Conservation (phyloP, 2,329 filamentous ascomycete genomes). For the Dactylella cylindrospora region DNA sequence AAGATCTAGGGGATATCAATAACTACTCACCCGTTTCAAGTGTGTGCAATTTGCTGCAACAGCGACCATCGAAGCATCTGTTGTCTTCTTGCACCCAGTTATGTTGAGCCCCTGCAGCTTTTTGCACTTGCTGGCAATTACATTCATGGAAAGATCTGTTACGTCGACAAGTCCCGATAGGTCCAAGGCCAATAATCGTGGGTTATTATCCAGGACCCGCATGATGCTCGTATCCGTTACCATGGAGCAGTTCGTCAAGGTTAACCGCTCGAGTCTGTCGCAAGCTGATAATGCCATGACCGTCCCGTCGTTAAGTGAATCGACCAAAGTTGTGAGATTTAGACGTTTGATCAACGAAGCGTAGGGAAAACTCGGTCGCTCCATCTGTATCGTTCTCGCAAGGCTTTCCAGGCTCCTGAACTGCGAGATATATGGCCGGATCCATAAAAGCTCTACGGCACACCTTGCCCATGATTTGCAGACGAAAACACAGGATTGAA, state of each 20-base stretch:
- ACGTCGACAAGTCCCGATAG: constrained; percentile 79
- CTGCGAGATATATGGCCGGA: constrained; percentile 84
- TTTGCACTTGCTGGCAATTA: constrained; percentile 77
- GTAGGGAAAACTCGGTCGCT: constrained; percentile 83
- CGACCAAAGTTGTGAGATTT: constrained; percentile 78
- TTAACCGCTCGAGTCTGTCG: constrained; percentile 88
- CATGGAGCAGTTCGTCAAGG: constrained; percentile 82
- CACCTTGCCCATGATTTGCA: constrained; percentile 91
- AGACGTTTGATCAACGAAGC: constrained; percentile 86
- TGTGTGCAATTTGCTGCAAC: constrained; percentile 81
- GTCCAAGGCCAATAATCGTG: constrained; percentile 81
- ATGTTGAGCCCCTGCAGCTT: constrained; percentile 91
- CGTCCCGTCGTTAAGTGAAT: constrained; percentile 83
- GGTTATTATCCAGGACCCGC: constrained; percentile 75
- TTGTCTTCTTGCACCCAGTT: constrained; percentile 78
- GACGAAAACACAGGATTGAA: constrained; percentile 88
- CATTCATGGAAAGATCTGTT: constrained; percentile 75
- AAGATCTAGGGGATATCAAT: not conserved
- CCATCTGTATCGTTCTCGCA: constrained; percentile 71
- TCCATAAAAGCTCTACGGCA: constrained; percentile 90
- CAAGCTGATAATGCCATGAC: constrained; percentile 78
- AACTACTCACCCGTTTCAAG: constrained; percentile 59
- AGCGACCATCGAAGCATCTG: constrained; percentile 78
- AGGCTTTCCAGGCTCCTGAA: constrained; percentile 81
- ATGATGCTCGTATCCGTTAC: constrained; percentile 82